Base-by-base conservation (phyloP, 2,329 filamentous ascomycete species). In the Dothistroma pini region DNA sequence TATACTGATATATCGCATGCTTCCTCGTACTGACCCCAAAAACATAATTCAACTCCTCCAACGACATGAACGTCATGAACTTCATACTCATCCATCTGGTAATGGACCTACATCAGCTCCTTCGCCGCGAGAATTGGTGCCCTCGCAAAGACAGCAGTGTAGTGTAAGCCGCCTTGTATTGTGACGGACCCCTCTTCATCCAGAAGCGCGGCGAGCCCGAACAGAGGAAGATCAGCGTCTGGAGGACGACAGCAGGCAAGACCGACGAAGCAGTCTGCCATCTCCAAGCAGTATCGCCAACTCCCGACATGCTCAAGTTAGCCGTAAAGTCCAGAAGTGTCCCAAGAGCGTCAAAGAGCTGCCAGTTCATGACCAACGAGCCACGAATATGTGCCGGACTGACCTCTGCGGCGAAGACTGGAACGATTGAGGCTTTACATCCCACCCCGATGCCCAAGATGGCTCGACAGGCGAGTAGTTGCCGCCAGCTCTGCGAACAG, bases 401-500 rank as follows among this genome's bases (percentile, higher is more conserved):
- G 1, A 72, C 64, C 56, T 75, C 72, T 31, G 71, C 68, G n/a
- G 68, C 69, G 55, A 74, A 72, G 49, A 75, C 70, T 1, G 73
- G 71, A 0, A 71, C 68, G 31, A 73, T 65, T 3, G 68, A 69
- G 8, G 71, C 73, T 56, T 75, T 74, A 22, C 66, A 67, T 1
- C 73, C 73, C 70, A 74, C 74, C 31, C 73, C 73, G 25, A 74
- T 68, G 4, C 72, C 72, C 22, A 74, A 65, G 7, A 74, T 58
- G 35, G 72, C 62, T 5, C 74, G 70, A 62, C 69, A 74, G 29
- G 58, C 68, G 2, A 75, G 63, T 4, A 75, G 62, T 44, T 69
- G 56, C 35, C 65, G 61, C 69, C 70, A 72, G 44, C 62, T 72
- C 19, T 62, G 25, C 1, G 68, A 66, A 35, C 66, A 69, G 5